These are phyloP conservation scores for Scytalidium lignicola DNA, from an alignment of 2,329 filamentous ascomycete genomes.

Conservation along the genomic window DNA sequence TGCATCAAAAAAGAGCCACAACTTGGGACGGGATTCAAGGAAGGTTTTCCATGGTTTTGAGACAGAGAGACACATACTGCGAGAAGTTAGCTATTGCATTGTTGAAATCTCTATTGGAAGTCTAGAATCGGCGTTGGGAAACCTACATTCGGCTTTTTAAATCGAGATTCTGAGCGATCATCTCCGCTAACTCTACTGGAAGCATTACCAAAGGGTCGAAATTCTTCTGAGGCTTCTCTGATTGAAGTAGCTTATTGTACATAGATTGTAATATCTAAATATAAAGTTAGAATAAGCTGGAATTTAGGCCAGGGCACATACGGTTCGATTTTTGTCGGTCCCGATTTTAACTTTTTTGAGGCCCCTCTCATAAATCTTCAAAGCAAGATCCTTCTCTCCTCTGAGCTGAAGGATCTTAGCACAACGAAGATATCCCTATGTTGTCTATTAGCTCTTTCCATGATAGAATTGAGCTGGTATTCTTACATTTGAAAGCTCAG, in stretches of 20 bases:
- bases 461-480: neutral
- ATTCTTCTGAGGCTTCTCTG: conserved; percentile 17
- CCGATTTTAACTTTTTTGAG: conserved; percentile 27
- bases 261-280: conserved; percentile 23
- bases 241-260: conserved; percentile 22
- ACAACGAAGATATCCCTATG: conserved; percentile 28
- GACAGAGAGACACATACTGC: conserved; percentile 25
- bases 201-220: conserved; percentile 27
- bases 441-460: neutral
- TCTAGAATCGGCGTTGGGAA: neutral
- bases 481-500: conserved; percentile 23
- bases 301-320: conserved; percentile 6
- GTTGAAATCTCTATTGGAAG: neutral
- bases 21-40: conserved; percentile 22
- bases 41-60: conserved; percentile 24
- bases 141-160: conserved; percentile 26
- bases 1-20: conserved; percentile 27
- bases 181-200: conserved; percentile 27
- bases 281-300: conserved; percentile 1
- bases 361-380: conserved; percentile 29
- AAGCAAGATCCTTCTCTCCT: conserved; percentile 21
- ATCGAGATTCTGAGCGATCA: conserved; percentile 23
- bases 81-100: conserved; percentile 4
- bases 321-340: conserved; percentile 21
- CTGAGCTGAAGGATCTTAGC: conserved; percentile 27